A percentile compares a stretch with the other conserved stretches of the same genome.
Evolutionary conservation across 805 yeast species (phyloP).

Genomic region (Saturnispora serradocipensis): DNA sequence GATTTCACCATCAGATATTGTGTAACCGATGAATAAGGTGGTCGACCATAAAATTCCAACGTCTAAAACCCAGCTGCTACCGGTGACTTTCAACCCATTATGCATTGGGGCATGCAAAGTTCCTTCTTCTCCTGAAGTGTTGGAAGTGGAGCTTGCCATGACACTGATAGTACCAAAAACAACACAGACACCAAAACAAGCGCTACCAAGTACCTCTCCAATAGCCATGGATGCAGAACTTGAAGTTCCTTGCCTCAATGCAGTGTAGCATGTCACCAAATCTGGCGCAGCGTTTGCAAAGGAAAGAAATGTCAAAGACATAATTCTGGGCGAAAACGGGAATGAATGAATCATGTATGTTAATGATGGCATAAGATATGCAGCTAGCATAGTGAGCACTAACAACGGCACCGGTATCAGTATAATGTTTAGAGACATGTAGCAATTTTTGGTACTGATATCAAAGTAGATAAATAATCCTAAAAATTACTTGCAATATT

Average conservation of each 20-base stretch:
- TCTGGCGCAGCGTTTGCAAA: slow-evolving; percentile 93
- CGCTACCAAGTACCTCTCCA: slow-evolving; percentile 46
- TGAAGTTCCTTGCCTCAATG: slow-evolving; percentile 49
- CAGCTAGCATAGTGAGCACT: slow-evolving; percentile 3
- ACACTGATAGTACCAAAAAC: slow-evolving; percentile 43
- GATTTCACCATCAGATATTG: slow-evolving; percentile 48
- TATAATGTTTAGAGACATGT: not conserved
- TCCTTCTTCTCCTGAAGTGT: not conserved
- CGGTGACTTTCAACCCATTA: not conserved
- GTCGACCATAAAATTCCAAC: not conserved
- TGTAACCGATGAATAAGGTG: slow-evolving; percentile 14
- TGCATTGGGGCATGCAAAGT: not conserved
- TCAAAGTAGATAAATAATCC: not conserved
- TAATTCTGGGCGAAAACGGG: slow-evolving; percentile 4
- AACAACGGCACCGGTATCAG: slow-evolving; percentile 4
- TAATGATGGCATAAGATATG: slow-evolving; percentile 7
- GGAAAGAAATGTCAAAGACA: slow-evolving; percentile 63
- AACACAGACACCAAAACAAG: slow-evolving; percentile 42
- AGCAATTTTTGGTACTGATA: not conserved
- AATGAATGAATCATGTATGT: slow-evolving; percentile 6
- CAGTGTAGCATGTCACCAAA: slow-evolving; percentile 73
- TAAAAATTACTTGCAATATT: not conserved
- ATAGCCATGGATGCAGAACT: slow-evolving; percentile 43
- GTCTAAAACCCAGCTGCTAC: slow-evolving; percentile 1
- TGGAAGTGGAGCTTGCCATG: slow-evolving; percentile 1